Evolutionary conservation across 2,329 filamentous ascomycete species (phyloP).

Genomic region (Coniochaeta sp.): DNA sequence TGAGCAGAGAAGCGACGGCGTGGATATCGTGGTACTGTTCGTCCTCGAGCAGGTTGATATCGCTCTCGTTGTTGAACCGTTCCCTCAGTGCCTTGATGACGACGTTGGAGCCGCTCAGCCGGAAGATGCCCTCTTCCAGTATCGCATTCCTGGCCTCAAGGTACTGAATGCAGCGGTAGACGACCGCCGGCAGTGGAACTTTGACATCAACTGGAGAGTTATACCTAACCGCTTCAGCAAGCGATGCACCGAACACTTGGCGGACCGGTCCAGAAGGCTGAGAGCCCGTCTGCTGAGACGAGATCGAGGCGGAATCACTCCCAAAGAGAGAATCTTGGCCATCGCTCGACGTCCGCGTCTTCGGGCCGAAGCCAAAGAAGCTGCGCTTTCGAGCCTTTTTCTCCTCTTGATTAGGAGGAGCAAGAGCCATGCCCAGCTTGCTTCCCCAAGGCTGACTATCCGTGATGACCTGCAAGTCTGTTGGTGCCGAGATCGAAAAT

Average conservation of each 20-base stretch:
- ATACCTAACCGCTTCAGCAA: constrained; percentile 79
- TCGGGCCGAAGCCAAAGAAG: constrained; percentile 63
- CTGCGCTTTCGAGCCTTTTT: constrained; percentile 75
- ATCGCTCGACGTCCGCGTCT: constrained; percentile 50
- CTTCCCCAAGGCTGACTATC: constrained; percentile 83
- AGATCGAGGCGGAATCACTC: constrained; percentile 36
- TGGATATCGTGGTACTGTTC: constrained; percentile 91
- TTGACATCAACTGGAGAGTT: constrained; percentile 66
- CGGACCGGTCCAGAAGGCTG: constrained; percentile 48
- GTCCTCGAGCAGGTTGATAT: constrained; percentile 77
- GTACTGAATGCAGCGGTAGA: constrained; percentile 94
- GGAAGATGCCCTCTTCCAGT: constrained; percentile 90
- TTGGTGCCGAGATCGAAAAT: constrained; percentile 72
- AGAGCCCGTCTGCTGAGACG: constrained; percentile 26
- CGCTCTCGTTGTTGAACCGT: constrained; percentile 87
- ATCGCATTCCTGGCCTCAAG: constrained; percentile 74
- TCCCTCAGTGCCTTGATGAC: constrained; percentile 88
- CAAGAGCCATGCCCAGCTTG: constrained; percentile 47
- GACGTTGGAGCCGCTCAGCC: constrained; percentile 91
- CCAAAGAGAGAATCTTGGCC: constrained; percentile 48
- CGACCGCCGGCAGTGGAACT: constrained; percentile 78
- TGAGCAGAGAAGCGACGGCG: constrained; percentile 87
- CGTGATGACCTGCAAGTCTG: constrained; percentile 76
- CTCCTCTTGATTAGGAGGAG: constrained; percentile 52
- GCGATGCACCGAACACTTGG: constrained; percentile 75